phyloP scores from a whole-genome alignment of 495 filamentous ascomycete species.

The Xanthoparmelia taractica region DNA sequence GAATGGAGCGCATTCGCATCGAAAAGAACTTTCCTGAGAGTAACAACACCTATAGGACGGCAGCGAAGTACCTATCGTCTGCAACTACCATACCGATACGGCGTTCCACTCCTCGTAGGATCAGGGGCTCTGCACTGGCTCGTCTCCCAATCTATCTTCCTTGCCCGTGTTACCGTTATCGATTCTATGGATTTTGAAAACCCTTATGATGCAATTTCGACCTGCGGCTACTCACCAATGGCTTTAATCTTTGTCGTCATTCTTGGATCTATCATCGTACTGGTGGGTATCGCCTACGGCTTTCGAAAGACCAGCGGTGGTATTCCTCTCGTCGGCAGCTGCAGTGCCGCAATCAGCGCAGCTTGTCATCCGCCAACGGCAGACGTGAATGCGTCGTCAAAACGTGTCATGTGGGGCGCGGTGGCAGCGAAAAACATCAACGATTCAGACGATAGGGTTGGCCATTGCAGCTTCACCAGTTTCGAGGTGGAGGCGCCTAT shows the following conservation, averaged over 20 bases:
- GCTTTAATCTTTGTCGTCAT: constrained; percentile 28
- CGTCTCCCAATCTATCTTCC: constrained; percentile 36
- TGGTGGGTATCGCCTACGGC: constrained; percentile 22
- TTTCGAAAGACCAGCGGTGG: constrained; percentile 26
- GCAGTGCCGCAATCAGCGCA: constrained; percentile 40
- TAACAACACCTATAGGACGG: constrained; percentile 35
- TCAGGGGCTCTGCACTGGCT: constrained; percentile 37
- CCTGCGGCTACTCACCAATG: constrained; percentile 29
- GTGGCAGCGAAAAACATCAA: no score
- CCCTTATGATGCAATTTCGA: constrained; percentile 16
- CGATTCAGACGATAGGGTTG: neutral
- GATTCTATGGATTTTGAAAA: neutral
- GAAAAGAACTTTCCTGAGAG: constrained; percentile 36
- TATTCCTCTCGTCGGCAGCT: constrained; percentile 36
- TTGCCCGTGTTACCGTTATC: constrained; percentile 27
- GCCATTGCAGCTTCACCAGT: constrained; percentile 21
- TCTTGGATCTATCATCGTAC: constrained; percentile 24
- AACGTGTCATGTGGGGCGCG: constrained; percentile 36
- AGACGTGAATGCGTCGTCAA: constrained; percentile 13
- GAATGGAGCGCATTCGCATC: constrained; percentile 33
- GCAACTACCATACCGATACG: constrained; percentile 40
- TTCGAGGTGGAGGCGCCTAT: constrained; percentile 16
- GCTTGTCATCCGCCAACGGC: constrained; percentile 35
- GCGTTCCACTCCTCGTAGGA: constrained; percentile 32
- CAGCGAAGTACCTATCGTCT: constrained; percentile 41